Base-by-base conservation (phyloP, 2,329 filamentous ascomycete species). In the Beauveria pseudobassiana region DNA sequence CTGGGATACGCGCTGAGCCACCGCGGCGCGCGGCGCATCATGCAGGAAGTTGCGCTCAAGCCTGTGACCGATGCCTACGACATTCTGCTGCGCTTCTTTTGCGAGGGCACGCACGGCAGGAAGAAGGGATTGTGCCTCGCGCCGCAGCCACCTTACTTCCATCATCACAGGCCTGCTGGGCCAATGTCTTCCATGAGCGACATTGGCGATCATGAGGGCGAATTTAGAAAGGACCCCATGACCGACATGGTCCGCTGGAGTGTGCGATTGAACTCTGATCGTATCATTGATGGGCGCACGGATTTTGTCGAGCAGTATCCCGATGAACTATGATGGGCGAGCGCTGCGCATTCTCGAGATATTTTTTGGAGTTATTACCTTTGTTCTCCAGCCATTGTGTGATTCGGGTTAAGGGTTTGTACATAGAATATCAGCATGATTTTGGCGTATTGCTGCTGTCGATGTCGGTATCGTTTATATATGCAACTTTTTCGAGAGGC, bases 1-100 rank as follows among this genome's bases (percentile, higher is more conserved):
- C 68, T 76, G 0, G 79, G 74, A 28, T 81, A 82, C 59, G 79
- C 74, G 0, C 71, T 82, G 43, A 76, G 73, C 34, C 78, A 76
- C 64, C 63, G 65, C n/a, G 78, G 77, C 0, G 79, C 79, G 2
- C 71, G 75, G 4, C 73, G 70, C 61, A 62, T 81, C 10, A 69
- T 82, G 4, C 75, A 73, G 63, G 73, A 77, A 66, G 70, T 81
- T 26, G 78, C 75, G 0, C 63, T 81, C 20, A 74, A 75, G 65
- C 71, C 72, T 14, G 65, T 78, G 43, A 74, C 70, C 16, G 69
- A 69, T 18, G 69, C 75, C 0, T 77, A 74, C 63, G 81, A 83
- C 63, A 70, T 80, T 34, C 72, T 78, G 64, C 65, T 83, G 54
- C 68, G 77, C 12, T 75, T 77, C 56, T 78, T 78, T 69, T 82